These are phyloP conservation scores for Ascoidea asiatica DNA, from an alignment of 805 yeast genomes.

Conservation along the genomic window DNA sequence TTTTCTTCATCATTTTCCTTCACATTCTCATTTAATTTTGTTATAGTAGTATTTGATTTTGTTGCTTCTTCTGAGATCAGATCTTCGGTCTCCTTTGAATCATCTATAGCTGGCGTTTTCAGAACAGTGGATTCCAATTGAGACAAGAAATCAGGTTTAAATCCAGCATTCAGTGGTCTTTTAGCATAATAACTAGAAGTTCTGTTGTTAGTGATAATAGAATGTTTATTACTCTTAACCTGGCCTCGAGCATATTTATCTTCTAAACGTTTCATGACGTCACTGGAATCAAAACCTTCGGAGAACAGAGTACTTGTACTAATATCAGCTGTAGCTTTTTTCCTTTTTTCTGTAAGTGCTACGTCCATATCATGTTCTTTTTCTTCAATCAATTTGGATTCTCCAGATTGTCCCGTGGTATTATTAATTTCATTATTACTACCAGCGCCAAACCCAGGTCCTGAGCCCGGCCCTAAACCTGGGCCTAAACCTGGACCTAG, in stretches of 20 bases:
- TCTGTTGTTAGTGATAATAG: constrained; percentile 15
- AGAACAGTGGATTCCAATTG: constrained; percentile 39
- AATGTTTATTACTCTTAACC: constrained; percentile 15
- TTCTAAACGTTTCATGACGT: constrained; percentile 22
- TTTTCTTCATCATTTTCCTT: constrained; percentile 1
- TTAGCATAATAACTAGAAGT: no score
- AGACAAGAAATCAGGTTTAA: constrained; percentile 36
- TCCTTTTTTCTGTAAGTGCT: constrained; percentile 2
- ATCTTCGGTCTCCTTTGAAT: not conserved
- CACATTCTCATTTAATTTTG: constrained; percentile 3
- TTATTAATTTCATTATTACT: constrained; percentile 21
- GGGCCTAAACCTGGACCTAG: no score
- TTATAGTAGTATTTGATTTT: constrained; percentile 2
- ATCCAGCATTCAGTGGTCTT: constrained; percentile 20
- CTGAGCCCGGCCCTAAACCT: no score
- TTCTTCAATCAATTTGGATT: constrained; percentile 17
- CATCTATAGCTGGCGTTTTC: constrained; percentile 23
- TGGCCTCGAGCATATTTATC: constrained; percentile 33
- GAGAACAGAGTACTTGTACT: not conserved
- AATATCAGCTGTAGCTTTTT: constrained; percentile 3
- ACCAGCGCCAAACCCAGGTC: constrained; percentile 9
- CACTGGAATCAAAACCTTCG: constrained; percentile 10
- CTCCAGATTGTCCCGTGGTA: no score
- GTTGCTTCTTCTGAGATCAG: not conserved
- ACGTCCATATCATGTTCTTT: constrained; percentile 3